These are phyloP conservation scores for Kluyveromyces marxianus DNA, from an alignment of 1,139 yeast species.

Conservation along the genomic window DNA sequence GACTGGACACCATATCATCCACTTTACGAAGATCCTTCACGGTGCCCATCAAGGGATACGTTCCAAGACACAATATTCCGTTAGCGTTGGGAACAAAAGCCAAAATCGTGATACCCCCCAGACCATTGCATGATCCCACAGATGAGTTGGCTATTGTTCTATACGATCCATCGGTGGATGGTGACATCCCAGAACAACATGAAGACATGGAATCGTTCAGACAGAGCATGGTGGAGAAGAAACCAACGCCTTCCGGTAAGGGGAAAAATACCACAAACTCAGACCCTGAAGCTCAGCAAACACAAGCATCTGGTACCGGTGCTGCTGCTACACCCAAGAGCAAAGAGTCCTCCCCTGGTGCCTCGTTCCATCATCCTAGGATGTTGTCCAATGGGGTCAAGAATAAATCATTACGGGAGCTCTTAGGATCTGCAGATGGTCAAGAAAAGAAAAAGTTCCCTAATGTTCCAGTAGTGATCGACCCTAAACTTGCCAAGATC, in stretches of 20 bases:
- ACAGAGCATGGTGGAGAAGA: conserved; percentile 14
- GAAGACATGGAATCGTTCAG: conserved; percentile 22
- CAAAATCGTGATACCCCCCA: conserved; percentile 63
- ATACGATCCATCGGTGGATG: conserved; percentile 83
- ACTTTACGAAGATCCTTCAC: conserved; percentile 38
- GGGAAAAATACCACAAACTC: conserved; percentile 10
- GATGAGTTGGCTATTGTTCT: conserved; percentile 91
- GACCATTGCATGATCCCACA: conserved; percentile 88
- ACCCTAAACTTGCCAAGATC: conserved; percentile 76
- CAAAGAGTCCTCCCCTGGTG: too few relatives aligned
- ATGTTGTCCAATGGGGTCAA: conserved; percentile 27
- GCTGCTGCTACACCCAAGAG: background rate
- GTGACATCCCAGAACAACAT: conserved; percentile 28
- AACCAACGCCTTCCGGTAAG: conserved; percentile 6
- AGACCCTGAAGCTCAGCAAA: conserved; percentile 1
- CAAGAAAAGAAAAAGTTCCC: conserved; percentile 43
- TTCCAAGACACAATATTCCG: conserved; percentile 38
- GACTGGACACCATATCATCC: conserved; percentile 33
- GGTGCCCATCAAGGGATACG: conserved; percentile 42
- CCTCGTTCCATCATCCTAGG: conserved; percentile 15
- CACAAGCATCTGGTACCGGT: conserved; percentile 1
- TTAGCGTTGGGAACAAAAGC: conserved; percentile 82
- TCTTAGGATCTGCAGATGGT: conserved; percentile 51
- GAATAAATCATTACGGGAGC: conserved; percentile 71
- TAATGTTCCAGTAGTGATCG: conserved; percentile 93